Evolutionary conservation across 257 asterid genomes (phyloP).

Genomic region (Prunella vulgaris): DNA sequence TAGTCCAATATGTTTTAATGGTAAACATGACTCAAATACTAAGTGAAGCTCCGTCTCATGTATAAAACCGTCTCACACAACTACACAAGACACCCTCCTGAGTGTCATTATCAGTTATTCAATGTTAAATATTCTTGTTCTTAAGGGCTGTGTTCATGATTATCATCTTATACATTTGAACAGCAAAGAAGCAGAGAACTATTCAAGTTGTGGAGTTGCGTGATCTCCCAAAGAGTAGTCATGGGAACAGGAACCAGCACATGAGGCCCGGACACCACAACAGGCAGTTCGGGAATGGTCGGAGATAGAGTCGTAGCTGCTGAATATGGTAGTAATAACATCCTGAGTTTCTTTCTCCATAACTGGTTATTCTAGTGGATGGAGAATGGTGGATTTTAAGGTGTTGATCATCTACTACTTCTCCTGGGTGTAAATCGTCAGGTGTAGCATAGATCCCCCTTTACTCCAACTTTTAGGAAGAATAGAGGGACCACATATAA

Average conservation of each 20-base stretch:
- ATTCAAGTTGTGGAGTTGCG: slow-evolving; percentile 79
- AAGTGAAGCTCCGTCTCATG: background rate
- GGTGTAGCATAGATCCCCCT: slow-evolving; percentile 25
- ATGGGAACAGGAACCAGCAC: slow-evolving; percentile 47
- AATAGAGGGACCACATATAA: slow-evolving; percentile 5
- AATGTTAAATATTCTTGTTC: background rate
- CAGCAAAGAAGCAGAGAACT: slow-evolving; percentile 82
- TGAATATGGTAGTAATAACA: slow-evolving; percentile 14
- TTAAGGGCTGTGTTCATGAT: background rate
- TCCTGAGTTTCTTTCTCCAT: slow-evolving; percentile 16
- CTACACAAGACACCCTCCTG: background rate
- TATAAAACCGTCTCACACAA: no score
- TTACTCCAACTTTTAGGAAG: slow-evolving; percentile 16
- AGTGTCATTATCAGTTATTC: no score
- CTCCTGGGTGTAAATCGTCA: background rate
- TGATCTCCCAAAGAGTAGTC: slow-evolving; percentile 71
- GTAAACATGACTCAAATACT: no score
- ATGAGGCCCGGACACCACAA: slow-evolving; percentile 53
- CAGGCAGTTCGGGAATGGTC: slow-evolving; percentile 55
- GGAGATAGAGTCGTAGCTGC: slow-evolving; percentile 36
- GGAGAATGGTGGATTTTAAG: background rate
- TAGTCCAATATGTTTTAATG: no score
- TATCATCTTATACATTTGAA: background rate
- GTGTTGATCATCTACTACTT: background rate
- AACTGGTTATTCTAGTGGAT: background rate